These are phyloP conservation scores for Leccinum huronense DNA, from an alignment of 1,284 basidiomycete genomes.

Conservation along the genomic window DNA sequence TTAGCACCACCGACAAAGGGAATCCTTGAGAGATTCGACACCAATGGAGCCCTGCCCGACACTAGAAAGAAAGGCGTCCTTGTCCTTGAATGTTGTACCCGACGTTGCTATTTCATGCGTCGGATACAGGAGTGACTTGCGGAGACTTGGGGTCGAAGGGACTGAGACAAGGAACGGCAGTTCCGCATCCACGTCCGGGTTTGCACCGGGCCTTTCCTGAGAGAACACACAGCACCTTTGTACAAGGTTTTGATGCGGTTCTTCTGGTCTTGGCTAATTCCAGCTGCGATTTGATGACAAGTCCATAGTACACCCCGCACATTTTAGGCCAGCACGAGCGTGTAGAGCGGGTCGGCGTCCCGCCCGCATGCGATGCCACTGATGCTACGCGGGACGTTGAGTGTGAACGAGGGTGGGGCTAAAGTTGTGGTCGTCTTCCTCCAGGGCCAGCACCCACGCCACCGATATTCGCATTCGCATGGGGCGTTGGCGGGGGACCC, in stretches of 20 bases:
- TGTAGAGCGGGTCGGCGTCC: conserved; percentile 70
- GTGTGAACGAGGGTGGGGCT: conserved; percentile 13
- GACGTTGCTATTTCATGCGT: conserved; percentile 97
- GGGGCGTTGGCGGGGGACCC: no score
- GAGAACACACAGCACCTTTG: conserved; percentile 88
- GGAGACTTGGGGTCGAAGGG: conserved; percentile 86
- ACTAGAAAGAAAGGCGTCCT: conserved; percentile 96
- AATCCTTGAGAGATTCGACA: conserved; percentile 96
- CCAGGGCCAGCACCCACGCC: no score
- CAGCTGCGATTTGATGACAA: conserved; percentile 93
- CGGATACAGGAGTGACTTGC: conserved; percentile 74
- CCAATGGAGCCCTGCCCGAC: conserved; percentile 98
- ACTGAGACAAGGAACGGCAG: conserved; percentile 89
- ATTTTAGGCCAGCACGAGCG: conserved; percentile 52
- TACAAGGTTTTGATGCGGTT: conserved; percentile 96
- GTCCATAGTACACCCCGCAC: conserved; percentile 67
- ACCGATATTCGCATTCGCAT: no score
- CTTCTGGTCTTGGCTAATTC: conserved; percentile 96
- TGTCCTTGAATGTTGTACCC: conserved; percentile 97
- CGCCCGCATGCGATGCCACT: conserved; percentile 67
- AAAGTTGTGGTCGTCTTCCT: conserved; percentile 46
- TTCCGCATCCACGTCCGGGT: conserved; percentile 57
- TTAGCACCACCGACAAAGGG: conserved; percentile 83
- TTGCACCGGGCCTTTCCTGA: conserved; percentile 65
- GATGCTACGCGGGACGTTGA: conserved; percentile 66